A percentile compares a stretch with the other conserved stretches of the same genome.
Evolutionary conservation across 495 filamentous ascomycete genomes (phyloP).

Genomic region (Zalerion maritima): DNA sequence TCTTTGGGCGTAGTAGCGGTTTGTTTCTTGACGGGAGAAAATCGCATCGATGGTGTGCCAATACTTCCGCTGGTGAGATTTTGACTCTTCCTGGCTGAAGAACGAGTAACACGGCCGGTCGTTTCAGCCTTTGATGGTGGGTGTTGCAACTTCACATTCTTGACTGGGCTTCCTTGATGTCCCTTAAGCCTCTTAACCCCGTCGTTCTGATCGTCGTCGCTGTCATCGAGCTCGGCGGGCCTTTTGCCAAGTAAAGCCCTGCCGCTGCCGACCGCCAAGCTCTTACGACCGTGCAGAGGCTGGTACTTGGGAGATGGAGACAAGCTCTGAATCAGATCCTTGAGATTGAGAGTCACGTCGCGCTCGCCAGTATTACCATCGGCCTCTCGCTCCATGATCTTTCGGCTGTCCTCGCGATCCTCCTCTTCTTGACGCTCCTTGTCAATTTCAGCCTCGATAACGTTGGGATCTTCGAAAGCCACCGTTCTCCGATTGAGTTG

Average conservation of each 20-base stretch:
- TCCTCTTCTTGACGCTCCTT: slow-evolving; percentile 50
- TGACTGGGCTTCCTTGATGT: slow-evolving; percentile 62
- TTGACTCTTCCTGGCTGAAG: slow-evolving; percentile 29
- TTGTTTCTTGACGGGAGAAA: slow-evolving; percentile 29
- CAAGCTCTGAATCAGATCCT: slow-evolving; percentile 62
- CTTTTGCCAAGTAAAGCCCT: slow-evolving; percentile 62
- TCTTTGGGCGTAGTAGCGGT: slow-evolving; percentile 31
- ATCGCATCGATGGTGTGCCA: slow-evolving; percentile 24
- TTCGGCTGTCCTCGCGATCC: slow-evolving; percentile 42
- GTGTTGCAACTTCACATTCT: slow-evolving; percentile 51
- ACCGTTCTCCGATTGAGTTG: slow-evolving; percentile 25
- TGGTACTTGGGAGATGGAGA: slow-evolving; percentile 66
- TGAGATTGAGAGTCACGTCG: slow-evolving; percentile 49
- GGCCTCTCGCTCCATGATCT: slow-evolving; percentile 33
- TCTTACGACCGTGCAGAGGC: slow-evolving; percentile 53
- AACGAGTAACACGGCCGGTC: slow-evolving; percentile 41
- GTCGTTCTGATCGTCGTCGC: slow-evolving; percentile 48
- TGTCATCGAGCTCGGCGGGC: slow-evolving; percentile 54
- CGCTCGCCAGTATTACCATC: slow-evolving; percentile 34
- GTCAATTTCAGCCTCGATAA: slow-evolving; percentile 55
- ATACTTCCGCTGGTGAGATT: slow-evolving; percentile 12
- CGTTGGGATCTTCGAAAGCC: slow-evolving; percentile 50
- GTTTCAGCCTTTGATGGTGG: slow-evolving; percentile 52
- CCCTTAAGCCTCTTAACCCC: slow-evolving; percentile 57
- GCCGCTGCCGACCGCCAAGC: slow-evolving; percentile 60